Base-by-base conservation (phyloP, 495 filamentous ascomycete species). In the Penicillium tannophilum region DNA sequence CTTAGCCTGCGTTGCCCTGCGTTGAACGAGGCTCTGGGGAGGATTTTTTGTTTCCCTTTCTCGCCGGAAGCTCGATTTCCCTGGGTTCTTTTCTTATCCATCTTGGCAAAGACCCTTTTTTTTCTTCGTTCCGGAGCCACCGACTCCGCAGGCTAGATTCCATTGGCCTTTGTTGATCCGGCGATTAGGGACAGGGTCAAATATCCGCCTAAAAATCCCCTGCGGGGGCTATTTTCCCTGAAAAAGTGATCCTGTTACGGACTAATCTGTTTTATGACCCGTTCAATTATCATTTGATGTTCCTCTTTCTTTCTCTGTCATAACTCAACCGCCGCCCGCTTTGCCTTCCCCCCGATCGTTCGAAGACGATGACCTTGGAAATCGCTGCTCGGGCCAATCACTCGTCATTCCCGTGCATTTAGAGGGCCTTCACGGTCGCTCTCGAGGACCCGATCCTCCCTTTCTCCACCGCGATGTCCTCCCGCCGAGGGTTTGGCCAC, bases 191-290 rank as follows among this genome's bases (percentile, higher is more conserved):
- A 16, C 48, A 52, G 50, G 52, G 55, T 43, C 43, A 48, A 59
- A 59, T 20, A 43, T 20, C 23, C 24, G 52, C 46, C 16, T 30
- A 36, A 14, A 28, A 49, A 28, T 47, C 23, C 52, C 53, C 63
- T 68, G 65, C 65, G 65, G 65, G 65, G 63, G 58, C 65, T 31
- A 24, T 63, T 63, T 63, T 59, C 55, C 57, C 39, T 33, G 41
- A n/a, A 24, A 17, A 35, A 10, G 36, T 7, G 17, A 31, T n/a
- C 33, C 52, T 20, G 39, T 19, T 2, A n/a, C 41, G 20, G 24
- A 8, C 12, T 12, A 17, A 17, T 26, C 4, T 41, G 12, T 12
- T 23, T 35, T 10, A 52, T 39, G 26, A 12, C 17, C 28, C 16
- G 28, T 28, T 20, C 19, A 12, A 39, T 52, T 9, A 26, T 26